Conservation (phyloP, 495 filamentous ascomycete species). For the Ramalina peruviana region DNA sequence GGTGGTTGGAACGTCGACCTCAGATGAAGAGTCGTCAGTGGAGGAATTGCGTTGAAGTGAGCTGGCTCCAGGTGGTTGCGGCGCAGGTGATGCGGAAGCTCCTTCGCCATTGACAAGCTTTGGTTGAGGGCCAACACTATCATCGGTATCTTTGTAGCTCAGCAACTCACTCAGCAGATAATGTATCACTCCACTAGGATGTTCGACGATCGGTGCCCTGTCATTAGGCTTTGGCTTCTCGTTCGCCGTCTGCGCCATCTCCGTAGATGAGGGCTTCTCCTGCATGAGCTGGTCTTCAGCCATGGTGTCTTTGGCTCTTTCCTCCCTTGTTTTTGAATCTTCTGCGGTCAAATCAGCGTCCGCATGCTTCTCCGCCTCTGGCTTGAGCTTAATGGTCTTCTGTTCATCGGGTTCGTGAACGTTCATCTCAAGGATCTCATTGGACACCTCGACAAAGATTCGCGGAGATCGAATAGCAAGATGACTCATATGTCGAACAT, state of each 20-base stretch:
- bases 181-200: slow-evolving; percentile 90
- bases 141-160: slow-evolving; percentile 82
- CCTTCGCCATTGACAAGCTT: slow-evolving; percentile 17
- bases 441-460: slow-evolving; percentile 80
- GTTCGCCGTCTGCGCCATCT: slow-evolving; percentile 35
- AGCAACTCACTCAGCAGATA: slow-evolving; percentile 90
- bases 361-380: slow-evolving; percentile 25
- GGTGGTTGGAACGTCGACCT: not conserved
- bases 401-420: slow-evolving; percentile 47
- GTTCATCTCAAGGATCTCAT: slow-evolving; percentile 63
- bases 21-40: not conserved
- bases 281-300: slow-evolving; percentile 28
- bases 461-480: slow-evolving; percentile 72
- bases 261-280: slow-evolving; percentile 38
- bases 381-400: slow-evolving; percentile 45
- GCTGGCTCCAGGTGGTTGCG: slow-evolving; percentile 23
- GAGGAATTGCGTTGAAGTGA: slow-evolving; percentile 9
- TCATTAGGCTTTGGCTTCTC: slow-evolving; percentile 53
- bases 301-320: slow-evolving; percentile 25
- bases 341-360: slow-evolving; percentile 22
- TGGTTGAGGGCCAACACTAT: slow-evolving; percentile 42
- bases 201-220: slow-evolving; percentile 77
- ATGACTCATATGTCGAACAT: slow-evolving; percentile 65
- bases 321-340: slow-evolving; percentile 15
- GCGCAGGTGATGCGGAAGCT: slow-evolving; percentile 21